Conservation (phyloP, 202 grass and related monocot genomes). For the Cymbopogon flexuosus region DNA sequence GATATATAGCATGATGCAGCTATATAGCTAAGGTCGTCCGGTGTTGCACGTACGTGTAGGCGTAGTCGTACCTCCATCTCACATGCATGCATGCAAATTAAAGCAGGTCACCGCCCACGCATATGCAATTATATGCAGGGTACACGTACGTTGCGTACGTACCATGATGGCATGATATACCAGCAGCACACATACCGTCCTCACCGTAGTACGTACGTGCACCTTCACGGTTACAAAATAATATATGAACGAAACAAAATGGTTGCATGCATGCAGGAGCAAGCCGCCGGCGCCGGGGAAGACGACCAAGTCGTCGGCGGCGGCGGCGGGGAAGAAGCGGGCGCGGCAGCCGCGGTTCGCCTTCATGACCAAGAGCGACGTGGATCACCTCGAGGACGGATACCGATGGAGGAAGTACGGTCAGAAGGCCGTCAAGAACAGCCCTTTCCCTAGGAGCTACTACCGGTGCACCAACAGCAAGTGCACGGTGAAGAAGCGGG, state of each 20-base stretch:
- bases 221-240: no score
- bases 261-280: conserved; percentile 15
- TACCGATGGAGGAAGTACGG: conserved; percentile 81
- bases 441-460: conserved; percentile 79
- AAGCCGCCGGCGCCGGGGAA: conserved; percentile 29
- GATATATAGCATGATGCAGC: no score
- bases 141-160: no score
- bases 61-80: no score
- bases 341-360: conserved; percentile 59
- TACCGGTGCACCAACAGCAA: conserved; percentile 76
- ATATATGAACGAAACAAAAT: neutral
- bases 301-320: neutral
- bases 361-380: conserved; percentile 83
- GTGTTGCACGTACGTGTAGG: no score
- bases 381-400: conserved; percentile 62
- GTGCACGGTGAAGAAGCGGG: conserved; percentile 78
- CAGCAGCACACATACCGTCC: no score
- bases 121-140: no score
- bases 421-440: conserved; percentile 80
- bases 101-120: no score
- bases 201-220: no score
- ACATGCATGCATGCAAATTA: no score
- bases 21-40: no score
- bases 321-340: conserved; percentile 42
- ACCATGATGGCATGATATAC: no score